Evolutionary conservation across 176 grass and related monocot species (phyloP).

Genomic region (Pontederia paniculata): DNA sequence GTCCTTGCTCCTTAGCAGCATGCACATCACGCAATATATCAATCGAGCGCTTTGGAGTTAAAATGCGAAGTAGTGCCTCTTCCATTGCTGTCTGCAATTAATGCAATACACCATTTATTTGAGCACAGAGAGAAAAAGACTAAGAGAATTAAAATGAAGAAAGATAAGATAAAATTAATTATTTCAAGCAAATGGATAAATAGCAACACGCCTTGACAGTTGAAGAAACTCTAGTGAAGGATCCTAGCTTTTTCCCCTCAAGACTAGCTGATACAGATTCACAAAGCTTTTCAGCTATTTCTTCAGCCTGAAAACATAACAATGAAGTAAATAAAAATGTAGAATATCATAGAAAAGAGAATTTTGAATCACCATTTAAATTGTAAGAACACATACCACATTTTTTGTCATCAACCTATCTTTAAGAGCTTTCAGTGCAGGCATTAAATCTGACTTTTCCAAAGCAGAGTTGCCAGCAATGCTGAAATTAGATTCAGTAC

Average conservation of each 20-base stretch:
- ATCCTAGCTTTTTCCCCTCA: constrained; percentile 84
- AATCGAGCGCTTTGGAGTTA: constrained; percentile 84
- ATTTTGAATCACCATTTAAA: no score
- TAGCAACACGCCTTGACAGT: constrained; percentile 64
- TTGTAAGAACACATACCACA: constrained; percentile 51
- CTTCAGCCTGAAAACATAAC: constrained; percentile 48
- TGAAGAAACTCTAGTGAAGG: constrained; percentile 89
- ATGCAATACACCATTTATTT: constrained; percentile 4
- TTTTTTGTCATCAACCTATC: constrained; percentile 90
- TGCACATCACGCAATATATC: constrained; percentile 89
- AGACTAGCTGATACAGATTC: constrained; percentile 87
- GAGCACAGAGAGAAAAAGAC: not conserved
- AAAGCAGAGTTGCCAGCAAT: constrained; percentile 73
- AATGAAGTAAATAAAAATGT: not conserved
- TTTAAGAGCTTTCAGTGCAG: constrained; percentile 88
- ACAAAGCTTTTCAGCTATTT: constrained; percentile 90
- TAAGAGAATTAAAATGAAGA: no score
- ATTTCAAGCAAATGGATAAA: not conserved
- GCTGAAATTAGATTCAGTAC: constrained; percentile 35
- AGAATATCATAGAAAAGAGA: no score
- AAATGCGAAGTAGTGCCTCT: constrained; percentile 73
- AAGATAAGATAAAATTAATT: not conserved
- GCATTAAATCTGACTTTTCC: constrained; percentile 61
- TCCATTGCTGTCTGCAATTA: constrained; percentile 79
- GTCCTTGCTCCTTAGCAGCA: constrained; percentile 86